Evolutionary conservation across 176 grass and related monocot species (phyloP).

Genomic region (bread wheat (Triticum aestivum)): IWGSC_CS_RefSeq_v2.1 NC_057801.1:15817800-15818299

Average conservation of each 20-base stretch:
- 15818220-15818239: slow-evolving; percentile 76
- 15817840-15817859: slow-evolving; percentile 53
- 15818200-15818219: slow-evolving; percentile 73
- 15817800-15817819: slow-evolving; percentile 70
- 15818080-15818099: slow-evolving; percentile 77
- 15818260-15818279: slow-evolving; percentile 73
- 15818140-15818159: slow-evolving; percentile 4
- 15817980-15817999: slow-evolving; percentile 95
- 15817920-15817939: slow-evolving; percentile 84
- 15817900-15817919: slow-evolving; percentile 70
- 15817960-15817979: slow-evolving; percentile 80
- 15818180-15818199: slow-evolving; percentile 68
- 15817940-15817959: slow-evolving; percentile 87
- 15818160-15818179: slow-evolving; percentile 62
- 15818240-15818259: slow-evolving; percentile 81
- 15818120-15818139: slow-evolving; percentile 28
- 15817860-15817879: slow-evolving; percentile 1
- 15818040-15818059: slow-evolving; percentile 74
- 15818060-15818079: slow-evolving; percentile 54
- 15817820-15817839: slow-evolving; percentile 46
- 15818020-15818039: slow-evolving; percentile 80
- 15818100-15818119: slow-evolving; percentile 47
- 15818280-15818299: slow-evolving; percentile 93
- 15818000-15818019: slow-evolving; percentile 53
- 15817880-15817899: not conserved